Evolutionary conservation across 2,329 filamentous ascomycete genomes (phyloP), one percentile per base, ranked within the genome.

Genomic region (Pseudonectria buxi): DNA sequence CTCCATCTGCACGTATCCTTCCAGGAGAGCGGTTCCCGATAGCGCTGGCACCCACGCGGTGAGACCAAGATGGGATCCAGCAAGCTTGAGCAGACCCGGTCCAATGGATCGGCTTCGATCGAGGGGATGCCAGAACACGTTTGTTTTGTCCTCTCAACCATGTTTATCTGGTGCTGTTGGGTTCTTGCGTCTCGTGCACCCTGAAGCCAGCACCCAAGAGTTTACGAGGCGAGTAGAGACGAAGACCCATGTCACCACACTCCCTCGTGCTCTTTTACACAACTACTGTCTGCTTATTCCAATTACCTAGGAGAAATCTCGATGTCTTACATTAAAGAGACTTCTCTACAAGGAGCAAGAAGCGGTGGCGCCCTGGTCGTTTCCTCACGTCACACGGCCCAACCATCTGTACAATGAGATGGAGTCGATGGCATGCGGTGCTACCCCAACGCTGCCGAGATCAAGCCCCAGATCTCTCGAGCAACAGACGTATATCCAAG

Each of bases 21-120:
- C 39, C 36, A 46, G 38, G 37, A 32, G 41, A 40, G 43, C 33
- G 41, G 36, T 44, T 44, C 39, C 49, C 45, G 46, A 51, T 51
- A 33, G 36, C 43, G 49, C 47, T 35, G 36, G 41, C 33, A 46
- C 32, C 43, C 45, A 46, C 35, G 25, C 25, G 41, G 49, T 52
- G 47, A 40, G 40, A 51, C 49, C 7, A 25, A 35, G 24, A 28
- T 33, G 31, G 33, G 35, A 26, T 16, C 24, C 16, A 14, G 24
- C 26, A 32, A 18, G 30, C 14, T 16, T 26, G 22, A 15, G 18
- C 18, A 22, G 22, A 47, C 44, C 47, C 49, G 40, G 33, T 40
- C 37, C 42, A 39, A 46, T 47, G 47, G 47, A 41, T 38, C 34
- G 37, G 45, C 36, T 14, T 33, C 28, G 29, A 34, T 13, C 26